These are phyloP conservation scores for Lachnellula occidentalis DNA, from an alignment of 2,329 filamentous ascomycete genomes.

Conservation along the genomic window DNA sequence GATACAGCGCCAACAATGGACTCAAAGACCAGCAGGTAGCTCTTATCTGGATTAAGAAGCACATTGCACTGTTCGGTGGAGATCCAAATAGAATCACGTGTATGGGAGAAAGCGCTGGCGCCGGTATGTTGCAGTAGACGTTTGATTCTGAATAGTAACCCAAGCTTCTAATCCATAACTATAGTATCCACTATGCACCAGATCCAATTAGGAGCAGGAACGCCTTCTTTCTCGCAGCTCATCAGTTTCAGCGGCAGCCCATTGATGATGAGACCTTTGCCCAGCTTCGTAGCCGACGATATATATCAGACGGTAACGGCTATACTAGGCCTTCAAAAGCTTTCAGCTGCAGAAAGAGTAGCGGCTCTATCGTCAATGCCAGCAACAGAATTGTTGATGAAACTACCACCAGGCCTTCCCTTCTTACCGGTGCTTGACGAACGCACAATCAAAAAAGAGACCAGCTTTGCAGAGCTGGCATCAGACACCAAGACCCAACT, in stretches of 20 bases:
- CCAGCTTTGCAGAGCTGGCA: conserved; percentile 16
- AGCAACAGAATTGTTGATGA: conserved; percentile 36
- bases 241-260: conserved; percentile 37
- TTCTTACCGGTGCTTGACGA: conserved; percentile 38
- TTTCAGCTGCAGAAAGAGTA: conserved; percentile 36
- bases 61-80: conserved; percentile 30
- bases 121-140: conserved; percentile 23
- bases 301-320: conserved; percentile 37
- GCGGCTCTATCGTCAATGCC: conserved; percentile 37
- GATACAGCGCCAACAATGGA: conserved; percentile 39
- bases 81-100: conserved; percentile 29
- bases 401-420: conserved; percentile 33
- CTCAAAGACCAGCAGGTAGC: conserved; percentile 34
- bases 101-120: conserved; percentile 44
- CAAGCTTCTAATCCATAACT: background rate
- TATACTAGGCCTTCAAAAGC: conserved; percentile 35
- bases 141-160: no score
- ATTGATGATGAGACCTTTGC: conserved; percentile 37
- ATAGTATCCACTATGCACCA: background rate
- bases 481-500: conserved; percentile 19
- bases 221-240: conserved; percentile 32
- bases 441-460: conserved; percentile 33
- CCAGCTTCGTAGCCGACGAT: conserved; percentile 35
- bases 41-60: conserved; percentile 27
- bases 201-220: conserved; percentile 5